Conservation (phyloP, 768 basidiomycete species). For the Tricholomella constricta region DNA sequence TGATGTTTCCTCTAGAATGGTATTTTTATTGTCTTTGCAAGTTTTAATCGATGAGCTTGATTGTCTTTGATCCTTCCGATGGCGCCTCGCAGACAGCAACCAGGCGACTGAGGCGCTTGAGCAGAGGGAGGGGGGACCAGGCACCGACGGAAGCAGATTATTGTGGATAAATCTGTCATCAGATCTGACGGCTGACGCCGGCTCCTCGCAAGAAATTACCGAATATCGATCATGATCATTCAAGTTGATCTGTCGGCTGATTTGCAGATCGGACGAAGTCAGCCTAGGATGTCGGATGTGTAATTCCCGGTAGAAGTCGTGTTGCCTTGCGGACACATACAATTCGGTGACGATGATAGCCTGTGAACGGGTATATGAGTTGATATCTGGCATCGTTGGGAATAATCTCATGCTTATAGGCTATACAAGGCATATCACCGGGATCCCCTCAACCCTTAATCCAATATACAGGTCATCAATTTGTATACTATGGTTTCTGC, state of each 20-base stretch:
- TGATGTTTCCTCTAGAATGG: not conserved
- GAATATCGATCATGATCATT: conserved; percentile 40
- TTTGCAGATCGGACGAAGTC: conserved; percentile 27
- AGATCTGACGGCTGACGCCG: conserved; percentile 23
- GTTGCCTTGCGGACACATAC: conserved; percentile 15
- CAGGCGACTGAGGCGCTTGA: not conserved
- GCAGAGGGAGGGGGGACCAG: too few species aligned
- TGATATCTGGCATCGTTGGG: not conserved
- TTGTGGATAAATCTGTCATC: conserved; percentile 16
- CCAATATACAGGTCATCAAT: not conserved
- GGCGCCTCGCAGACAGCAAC: not conserved
- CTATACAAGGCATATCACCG: too few species aligned
- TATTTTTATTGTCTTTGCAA: not conserved
- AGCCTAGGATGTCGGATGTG: conserved; percentile 7
- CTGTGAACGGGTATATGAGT: not conserved
- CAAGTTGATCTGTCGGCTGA: conserved; percentile 21
- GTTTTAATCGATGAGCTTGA: conserved; percentile 5
- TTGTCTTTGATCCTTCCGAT: not conserved
- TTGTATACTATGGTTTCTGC: not conserved
- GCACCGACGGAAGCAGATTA: conserved; percentile 34
- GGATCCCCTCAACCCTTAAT: too few species aligned
- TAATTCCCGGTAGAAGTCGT: conserved; percentile 10
- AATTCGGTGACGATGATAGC: conserved; percentile 4
- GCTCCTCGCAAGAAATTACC: conserved; percentile 20
- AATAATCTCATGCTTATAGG: not conserved